Evolutionary conservation across 2,329 filamentous ascomycete genomes (phyloP).

Genomic region (Aspergillus unguis): DNA sequence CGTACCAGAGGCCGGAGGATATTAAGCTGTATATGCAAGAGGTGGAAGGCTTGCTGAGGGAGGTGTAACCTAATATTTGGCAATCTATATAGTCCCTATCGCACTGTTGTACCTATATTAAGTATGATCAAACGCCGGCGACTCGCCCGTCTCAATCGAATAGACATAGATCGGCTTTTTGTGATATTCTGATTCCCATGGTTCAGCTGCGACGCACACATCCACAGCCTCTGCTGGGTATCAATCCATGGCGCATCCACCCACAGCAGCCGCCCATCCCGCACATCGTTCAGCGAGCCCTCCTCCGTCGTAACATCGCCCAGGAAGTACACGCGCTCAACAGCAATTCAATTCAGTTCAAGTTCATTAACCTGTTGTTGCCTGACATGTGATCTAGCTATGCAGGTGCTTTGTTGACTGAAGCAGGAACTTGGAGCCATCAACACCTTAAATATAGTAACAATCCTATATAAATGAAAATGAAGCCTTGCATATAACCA

Average conservation of each 20-base stretch:
- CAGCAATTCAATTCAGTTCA: not conserved
- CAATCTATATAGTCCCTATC: too few species aligned
- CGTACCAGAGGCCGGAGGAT: slow-evolving; percentile 1
- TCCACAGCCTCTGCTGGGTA: slow-evolving; percentile 7
- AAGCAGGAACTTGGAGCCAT: not conserved
- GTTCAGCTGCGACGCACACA: slow-evolving; percentile 10
- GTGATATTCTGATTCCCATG: not conserved
- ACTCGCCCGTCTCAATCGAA: too few species aligned
- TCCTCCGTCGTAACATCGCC: too few species aligned
- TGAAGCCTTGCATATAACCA: too few species aligned
- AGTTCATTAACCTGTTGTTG: not conserved
- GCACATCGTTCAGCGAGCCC: not conserved
- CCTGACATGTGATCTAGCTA: not conserved
- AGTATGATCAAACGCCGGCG: too few species aligned
- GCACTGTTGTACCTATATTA: too few species aligned
- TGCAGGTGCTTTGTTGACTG: too few species aligned
- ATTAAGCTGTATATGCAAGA: slow-evolving; percentile 1
- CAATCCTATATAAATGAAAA: not conserved
- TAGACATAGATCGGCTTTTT: not conserved
- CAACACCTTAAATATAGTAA: not conserved
- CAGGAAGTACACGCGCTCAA: too few species aligned
- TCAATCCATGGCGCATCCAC: slow-evolving; percentile 8
- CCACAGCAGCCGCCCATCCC: slow-evolving; percentile 8
- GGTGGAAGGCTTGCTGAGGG: not conserved
- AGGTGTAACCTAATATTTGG: not conserved